These are phyloP conservation scores for Cerioporus squamosus DNA, from an alignment of 1,284 basidiomycete genomes.

Conservation along the genomic window DNA sequence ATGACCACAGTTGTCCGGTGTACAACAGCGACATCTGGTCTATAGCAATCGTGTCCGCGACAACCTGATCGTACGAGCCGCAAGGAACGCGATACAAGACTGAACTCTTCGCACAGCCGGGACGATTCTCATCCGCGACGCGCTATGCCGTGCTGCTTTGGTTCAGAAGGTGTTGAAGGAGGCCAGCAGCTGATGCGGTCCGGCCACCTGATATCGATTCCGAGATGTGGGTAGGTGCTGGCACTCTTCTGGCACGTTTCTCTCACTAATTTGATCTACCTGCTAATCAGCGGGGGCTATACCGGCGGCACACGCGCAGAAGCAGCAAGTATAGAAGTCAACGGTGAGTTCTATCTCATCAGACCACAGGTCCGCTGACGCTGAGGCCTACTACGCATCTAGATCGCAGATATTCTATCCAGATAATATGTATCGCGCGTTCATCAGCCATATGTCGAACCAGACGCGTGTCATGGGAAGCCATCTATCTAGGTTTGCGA, in stretches of 20 bases:
- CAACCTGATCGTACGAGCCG: too few relatives aligned
- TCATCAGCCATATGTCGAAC: conserved; percentile 11
- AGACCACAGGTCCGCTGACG: conserved; percentile 12
- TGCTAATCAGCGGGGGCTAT: conserved; percentile 19
- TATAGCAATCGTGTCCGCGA: too few relatives aligned
- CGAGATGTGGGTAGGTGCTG: not conserved
- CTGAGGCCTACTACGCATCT: conserved; percentile 15
- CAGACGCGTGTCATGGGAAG: conserved; percentile 14
- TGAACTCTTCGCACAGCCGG: too few relatives aligned
- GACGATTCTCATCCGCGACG: too few relatives aligned
- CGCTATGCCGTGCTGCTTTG: too few relatives aligned
- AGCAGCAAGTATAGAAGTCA: conserved; percentile 5
- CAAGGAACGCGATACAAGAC: too few relatives aligned
- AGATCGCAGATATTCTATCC: conserved; percentile 17
- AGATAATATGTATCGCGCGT: conserved; percentile 3
- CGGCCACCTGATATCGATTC: conserved; percentile 1
- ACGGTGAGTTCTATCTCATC: conserved; percentile 17
- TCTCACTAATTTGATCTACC: conserved; percentile 21
- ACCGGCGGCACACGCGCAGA: conserved; percentile 18
- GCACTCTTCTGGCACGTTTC: conserved; percentile 1
- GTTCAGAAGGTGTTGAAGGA: too few relatives aligned
- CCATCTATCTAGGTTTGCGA: conserved; percentile 17
- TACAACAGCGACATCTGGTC: too few relatives aligned
- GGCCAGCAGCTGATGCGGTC: not conserved
- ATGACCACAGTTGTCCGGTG: too few relatives aligned